Evolutionary conservation across 768 basidiomycete genomes (phyloP).

Genomic region (Tylopilus sp.): DNA sequence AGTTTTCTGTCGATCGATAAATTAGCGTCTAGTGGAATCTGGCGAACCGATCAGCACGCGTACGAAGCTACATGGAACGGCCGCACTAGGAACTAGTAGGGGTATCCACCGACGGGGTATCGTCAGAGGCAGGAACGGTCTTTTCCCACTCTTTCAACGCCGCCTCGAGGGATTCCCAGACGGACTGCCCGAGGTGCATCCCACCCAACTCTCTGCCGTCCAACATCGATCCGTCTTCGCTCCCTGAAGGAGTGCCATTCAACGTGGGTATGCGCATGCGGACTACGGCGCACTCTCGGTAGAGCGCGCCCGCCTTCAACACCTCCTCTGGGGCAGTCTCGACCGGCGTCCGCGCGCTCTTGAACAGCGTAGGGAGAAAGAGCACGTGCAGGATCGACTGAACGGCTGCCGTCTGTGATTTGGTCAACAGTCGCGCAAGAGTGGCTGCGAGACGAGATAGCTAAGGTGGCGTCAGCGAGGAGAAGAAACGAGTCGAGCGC

Average conservation of each 20-base stretch:
- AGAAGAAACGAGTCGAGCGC: background rate
- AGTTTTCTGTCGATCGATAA: conserved; percentile 19
- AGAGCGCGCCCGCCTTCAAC: conserved; percentile 73
- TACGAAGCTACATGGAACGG: background rate
- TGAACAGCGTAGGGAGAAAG: conserved; percentile 79
- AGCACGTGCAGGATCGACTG: conserved; percentile 80
- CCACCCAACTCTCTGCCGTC: conserved; percentile 75
- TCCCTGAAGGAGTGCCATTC: conserved; percentile 17
- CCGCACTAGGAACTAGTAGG: conserved; percentile 16
- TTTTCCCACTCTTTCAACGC: conserved; percentile 67
- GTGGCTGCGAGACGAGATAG: conserved; percentile 63
- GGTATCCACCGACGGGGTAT: conserved; percentile 26
- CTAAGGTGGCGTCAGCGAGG: conserved; percentile 34
- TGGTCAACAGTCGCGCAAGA: conserved; percentile 69
- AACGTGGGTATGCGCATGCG: conserved; percentile 38
- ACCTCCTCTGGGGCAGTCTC: conserved; percentile 50
- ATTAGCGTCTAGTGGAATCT: conserved; percentile 18
- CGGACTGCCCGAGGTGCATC: conserved; percentile 58
- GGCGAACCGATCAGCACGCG: background rate
- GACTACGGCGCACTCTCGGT: conserved; percentile 72
- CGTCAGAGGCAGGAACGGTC: conserved; percentile 21
- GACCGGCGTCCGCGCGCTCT: conserved; percentile 37
- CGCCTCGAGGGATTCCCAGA: conserved; percentile 76
- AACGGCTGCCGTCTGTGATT: conserved; percentile 59
- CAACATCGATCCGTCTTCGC: conserved; percentile 34